A percentile compares a stretch with the other conserved stretches of the same genome.
These are phyloP conservation scores for Solanum sejunctum DNA, from an alignment of 257 asterid genomes.

Conservation along the genomic window DNA sequence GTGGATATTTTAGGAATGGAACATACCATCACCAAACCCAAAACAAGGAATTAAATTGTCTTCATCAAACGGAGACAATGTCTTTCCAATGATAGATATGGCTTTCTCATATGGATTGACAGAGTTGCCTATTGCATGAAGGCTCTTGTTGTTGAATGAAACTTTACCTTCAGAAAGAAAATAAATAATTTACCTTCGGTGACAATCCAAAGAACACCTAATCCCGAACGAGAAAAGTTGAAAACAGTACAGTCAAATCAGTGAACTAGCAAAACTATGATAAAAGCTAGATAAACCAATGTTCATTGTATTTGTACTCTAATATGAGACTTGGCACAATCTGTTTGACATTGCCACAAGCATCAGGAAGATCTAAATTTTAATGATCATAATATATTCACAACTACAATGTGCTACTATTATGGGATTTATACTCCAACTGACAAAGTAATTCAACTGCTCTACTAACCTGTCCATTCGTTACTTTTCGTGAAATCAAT, in stretches of 20 bases:
- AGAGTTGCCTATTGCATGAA: constrained; percentile 46
- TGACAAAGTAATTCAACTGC: background rate
- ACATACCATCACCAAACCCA: constrained; percentile 86
- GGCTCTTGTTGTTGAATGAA: constrained; percentile 61
- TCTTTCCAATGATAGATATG: constrained; percentile 71
- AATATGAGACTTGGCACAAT: background rate
- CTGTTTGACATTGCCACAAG: background rate
- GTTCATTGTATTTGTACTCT: background rate
- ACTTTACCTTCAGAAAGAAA: constrained; percentile 41
- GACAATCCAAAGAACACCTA: background rate
- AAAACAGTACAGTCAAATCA: background rate
- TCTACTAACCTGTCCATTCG: constrained; percentile 71
- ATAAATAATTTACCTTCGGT: constrained; percentile 12
- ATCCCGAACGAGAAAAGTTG: background rate
- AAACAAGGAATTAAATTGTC: constrained; percentile 83
- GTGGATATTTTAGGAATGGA: background rate
- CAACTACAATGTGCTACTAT: background rate
- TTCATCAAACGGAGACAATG: constrained; percentile 77
- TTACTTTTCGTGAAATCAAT: constrained; percentile 84
- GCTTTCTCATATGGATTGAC: constrained; percentile 81
- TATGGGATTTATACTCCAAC: background rate
- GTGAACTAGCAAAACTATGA: background rate
- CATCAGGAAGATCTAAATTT: background rate
- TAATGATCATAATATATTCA: background rate
- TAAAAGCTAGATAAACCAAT: background rate